Evolutionary conservation across 768 basidiomycete genomes (phyloP), one percentile per base, ranked within the genome.

Genomic region (Boletus speciosus): DNA sequence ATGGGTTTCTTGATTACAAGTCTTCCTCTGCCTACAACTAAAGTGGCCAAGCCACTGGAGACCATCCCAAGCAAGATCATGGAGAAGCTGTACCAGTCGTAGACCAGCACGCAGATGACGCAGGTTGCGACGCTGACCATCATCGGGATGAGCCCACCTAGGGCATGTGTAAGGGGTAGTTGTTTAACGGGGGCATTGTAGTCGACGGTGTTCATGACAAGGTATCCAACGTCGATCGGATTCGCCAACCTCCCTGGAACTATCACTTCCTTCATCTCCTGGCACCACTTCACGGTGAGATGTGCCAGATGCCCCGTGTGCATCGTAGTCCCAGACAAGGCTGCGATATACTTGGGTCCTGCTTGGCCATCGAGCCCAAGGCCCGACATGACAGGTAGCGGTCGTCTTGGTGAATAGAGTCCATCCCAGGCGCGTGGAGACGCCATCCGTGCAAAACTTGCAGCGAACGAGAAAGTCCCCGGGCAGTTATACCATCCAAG

Each of bases 401-500:
- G 43, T 53, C 50, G 27, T 48, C 34, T 42, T 49, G 61, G 55
- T 0, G 66, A 65, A 31, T 62, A 58, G 3, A 71, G 47, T 1
- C 62, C 66, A 38, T 63, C 51, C 66, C 67, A 72, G 39, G 62
- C 49, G n/a, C 58, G 59, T 1, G 63, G 53, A 14, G 59, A 60
- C 1, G 66, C 61, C 47, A 73, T 64, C 10, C 60, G 59, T 2
- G 67, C 66, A 47, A 72, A 72, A 9, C 62, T 60, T 42, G 61
- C 67, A 19, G 71, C 73, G 36, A 73, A 59, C 5, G 49, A 47
- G 35, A 67, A 70, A 10, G 55, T 64, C 31, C 72, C 73, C 0
- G 71, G 72, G n/a, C 64, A 70, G 48, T 74, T 74, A 29, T 73
- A 73, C 68, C 68, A 73, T 16, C 72, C 73, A 14, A 74, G 52